These are phyloP conservation scores for Penicillium macrosclerotiorum DNA, from an alignment of 495 filamentous ascomycete genomes.

Conservation along the genomic window DNA sequence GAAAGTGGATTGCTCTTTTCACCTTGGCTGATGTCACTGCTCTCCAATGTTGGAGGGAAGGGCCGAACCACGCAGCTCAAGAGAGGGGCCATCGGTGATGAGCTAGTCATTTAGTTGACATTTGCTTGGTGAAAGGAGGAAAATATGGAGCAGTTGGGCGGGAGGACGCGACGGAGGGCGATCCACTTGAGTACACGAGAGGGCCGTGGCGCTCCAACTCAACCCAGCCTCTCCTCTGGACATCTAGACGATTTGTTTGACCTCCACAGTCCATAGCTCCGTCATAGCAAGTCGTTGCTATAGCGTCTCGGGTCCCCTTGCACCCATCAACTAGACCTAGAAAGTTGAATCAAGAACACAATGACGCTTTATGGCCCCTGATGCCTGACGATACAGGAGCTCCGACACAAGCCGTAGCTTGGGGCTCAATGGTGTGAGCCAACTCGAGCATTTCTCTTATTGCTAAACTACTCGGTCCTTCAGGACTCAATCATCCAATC, in stretches of 20 bases:
- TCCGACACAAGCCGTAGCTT: background rate
- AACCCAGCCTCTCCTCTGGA: too few species aligned
- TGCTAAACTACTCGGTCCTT: too few species aligned
- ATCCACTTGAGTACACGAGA: constrained; percentile 5
- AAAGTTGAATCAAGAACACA: too few species aligned
- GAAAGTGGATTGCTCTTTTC: constrained; percentile 16
- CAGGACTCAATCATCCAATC: constrained; percentile 7
- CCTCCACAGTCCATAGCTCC: constrained; percentile 7
- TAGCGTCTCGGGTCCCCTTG: constrained; percentile 24
- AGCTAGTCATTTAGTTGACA: too few species aligned
- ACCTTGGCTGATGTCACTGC: constrained; percentile 26
- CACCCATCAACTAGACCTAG: too few species aligned
- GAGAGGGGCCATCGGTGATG: too few species aligned
- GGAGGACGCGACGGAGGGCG: constrained; percentile 14
- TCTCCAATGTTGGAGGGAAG: background rate
- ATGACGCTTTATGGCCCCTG: too few species aligned
- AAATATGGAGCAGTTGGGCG: too few species aligned
- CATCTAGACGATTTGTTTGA: too few species aligned
- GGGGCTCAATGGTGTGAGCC: background rate
- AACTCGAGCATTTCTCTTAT: background rate
- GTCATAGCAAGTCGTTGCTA: constrained; percentile 12
- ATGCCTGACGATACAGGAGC: background rate
- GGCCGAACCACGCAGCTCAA: background rate
- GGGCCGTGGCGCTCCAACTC: too few species aligned
- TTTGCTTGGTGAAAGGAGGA: too few species aligned